These are phyloP conservation scores for Chlamydomonas sp. DNA, from an alignment of 139 green algal genomes.

Conservation along the genomic window DNA sequence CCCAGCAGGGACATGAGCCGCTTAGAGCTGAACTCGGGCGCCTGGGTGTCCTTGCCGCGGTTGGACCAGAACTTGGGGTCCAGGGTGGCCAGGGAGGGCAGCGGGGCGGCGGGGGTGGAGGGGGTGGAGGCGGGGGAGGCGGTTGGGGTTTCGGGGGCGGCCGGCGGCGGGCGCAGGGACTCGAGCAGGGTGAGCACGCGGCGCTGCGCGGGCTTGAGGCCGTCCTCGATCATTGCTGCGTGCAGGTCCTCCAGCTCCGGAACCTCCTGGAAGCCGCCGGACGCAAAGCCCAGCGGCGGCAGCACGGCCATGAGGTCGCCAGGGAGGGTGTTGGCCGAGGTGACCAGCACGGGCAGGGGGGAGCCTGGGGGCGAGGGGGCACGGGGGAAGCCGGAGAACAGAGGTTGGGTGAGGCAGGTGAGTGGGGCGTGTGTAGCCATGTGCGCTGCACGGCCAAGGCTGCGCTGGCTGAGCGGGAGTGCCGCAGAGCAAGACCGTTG, in stretches of 20 bases:
- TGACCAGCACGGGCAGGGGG: neutral
- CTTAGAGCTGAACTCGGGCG: slow-evolving; percentile 9
- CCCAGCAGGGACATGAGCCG: slow-evolving; percentile 51
- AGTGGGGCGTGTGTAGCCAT: neutral
- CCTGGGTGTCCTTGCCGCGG: slow-evolving; percentile 36
- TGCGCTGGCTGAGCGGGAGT: too few relatives aligned
- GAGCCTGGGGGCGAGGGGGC: neutral
- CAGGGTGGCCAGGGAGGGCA: slow-evolving; percentile 29
- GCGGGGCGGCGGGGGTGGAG: neutral
- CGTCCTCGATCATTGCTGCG: slow-evolving; percentile 31
- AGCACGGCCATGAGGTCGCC: slow-evolving; percentile 36
- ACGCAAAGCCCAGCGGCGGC: slow-evolving; percentile 37
- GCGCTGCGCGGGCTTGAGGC: slow-evolving; percentile 6
- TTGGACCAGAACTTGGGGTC: slow-evolving; percentile 48
- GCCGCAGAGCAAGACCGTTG: too few relatives aligned
- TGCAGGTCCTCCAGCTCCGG: slow-evolving; percentile 52
- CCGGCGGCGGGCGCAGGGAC: neutral
- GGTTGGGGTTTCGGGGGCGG: neutral
- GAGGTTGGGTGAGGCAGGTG: neutral
- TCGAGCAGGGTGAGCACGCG: slow-evolving; percentile 47
- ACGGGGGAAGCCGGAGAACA: neutral
- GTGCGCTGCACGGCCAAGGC: too few relatives aligned
- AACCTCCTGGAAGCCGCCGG: slow-evolving; percentile 34
- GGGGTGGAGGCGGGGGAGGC: neutral
- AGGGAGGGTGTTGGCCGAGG: neutral